These are phyloP conservation scores for Sindora glabra DNA, from an alignment of 306 rosid genomes.

Conservation along the genomic window DNA sequence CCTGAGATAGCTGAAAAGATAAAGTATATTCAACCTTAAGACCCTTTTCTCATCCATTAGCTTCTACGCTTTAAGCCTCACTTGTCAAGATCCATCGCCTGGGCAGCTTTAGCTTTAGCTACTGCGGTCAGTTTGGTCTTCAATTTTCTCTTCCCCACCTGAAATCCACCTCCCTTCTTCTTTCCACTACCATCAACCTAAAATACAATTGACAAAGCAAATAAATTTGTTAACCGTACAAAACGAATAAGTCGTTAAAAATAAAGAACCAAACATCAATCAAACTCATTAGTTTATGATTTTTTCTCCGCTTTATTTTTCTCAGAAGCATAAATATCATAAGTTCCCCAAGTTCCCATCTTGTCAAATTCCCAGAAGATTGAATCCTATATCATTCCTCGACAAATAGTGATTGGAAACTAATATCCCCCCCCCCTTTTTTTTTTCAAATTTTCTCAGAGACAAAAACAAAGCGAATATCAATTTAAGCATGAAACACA, in stretches of 20 bases:
- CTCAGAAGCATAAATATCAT: not conserved
- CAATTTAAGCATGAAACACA: not conserved
- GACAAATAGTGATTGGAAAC: not conserved
- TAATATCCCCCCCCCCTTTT: not conserved
- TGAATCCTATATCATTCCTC: no score
- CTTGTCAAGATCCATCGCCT: slow-evolving; percentile 86
- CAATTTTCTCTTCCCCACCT: slow-evolving; percentile 74
- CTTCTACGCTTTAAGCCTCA: slow-evolving; percentile 39
- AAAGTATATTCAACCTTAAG: not conserved
- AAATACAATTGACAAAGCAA: slow-evolving; percentile 1
- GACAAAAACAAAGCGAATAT: not conserved
- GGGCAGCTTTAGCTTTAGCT: slow-evolving; percentile 76
- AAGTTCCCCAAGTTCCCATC: not conserved
- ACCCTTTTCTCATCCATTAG: not conserved
- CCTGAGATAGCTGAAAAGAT: not conserved
- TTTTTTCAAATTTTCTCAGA: not conserved
- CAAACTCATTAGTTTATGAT: not conserved
- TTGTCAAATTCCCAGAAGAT: not conserved
- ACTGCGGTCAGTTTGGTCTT: slow-evolving; percentile 71
- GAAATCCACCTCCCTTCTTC: slow-evolving; percentile 74
- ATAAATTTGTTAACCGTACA: no score
- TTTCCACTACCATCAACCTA: slow-evolving; percentile 76
- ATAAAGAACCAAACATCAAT: not conserved
- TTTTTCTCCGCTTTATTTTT: not conserved
- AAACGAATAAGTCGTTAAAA: no score